Evolutionary conservation across 2,329 filamentous ascomycete species (phyloP), one percentile per base, ranked within the genome.

Genomic region (Sporothrix variecibatus): DNA sequence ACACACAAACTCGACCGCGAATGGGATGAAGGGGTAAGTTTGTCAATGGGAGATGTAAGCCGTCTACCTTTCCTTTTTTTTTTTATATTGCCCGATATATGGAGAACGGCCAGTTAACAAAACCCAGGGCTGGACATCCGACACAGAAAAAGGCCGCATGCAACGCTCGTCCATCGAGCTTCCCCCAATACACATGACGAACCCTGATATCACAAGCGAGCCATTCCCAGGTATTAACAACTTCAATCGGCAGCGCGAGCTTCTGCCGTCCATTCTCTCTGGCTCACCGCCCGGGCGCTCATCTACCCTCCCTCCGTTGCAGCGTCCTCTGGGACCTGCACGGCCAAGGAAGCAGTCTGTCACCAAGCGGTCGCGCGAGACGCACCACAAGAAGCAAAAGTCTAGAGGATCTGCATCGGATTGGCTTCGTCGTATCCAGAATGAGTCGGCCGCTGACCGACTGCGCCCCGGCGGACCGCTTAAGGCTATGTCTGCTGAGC

Each of bases 401-500:
- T 97, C 94, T 0, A 84, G 86, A 69, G 88, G 87, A 34, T 92
- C 91, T 75, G 92, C 93, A 72, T 90, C 91, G 68, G 89, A 90
- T 72, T 92, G 93, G 84, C 82, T 89, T 62, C 86, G 86, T 40
- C 84, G 87, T 60, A 86, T 89, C 28, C 87, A 89, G 76, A 88
- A 89, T 76, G 87, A 89, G 64, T 74, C 76, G 72, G 76, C 74
- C 65, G 73, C 31, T 20, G 87, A 89, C 73, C 88, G 92, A 76
- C 86, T 94, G 77, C 92, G 92, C 76, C 85, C 86, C 15, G 86
- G 85, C 79, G 88, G 91, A 74, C 90, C 92, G 78, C 91, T 94
- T 76, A 97, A 97, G 83, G 93, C 94, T 73, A 89, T 93, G 77
- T 97, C 94, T 20, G 93, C 93, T 58, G 95, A 98, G 82, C 94